These are phyloP conservation scores for Xylaria sp. DNA, from an alignment of 2,329 filamentous ascomycete genomes.

Conservation along the genomic window DNA sequence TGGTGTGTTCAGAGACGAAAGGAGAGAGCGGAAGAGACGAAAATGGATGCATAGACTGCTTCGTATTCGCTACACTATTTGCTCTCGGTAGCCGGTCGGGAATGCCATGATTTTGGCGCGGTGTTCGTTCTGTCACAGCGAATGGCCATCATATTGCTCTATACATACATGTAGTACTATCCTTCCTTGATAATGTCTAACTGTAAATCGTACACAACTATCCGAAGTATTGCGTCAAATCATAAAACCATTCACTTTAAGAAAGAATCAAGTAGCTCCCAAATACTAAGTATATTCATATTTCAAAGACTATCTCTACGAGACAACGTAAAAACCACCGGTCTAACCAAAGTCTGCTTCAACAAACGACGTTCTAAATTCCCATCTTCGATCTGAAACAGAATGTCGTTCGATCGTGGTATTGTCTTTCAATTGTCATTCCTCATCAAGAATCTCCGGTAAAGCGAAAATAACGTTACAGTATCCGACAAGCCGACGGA, in stretches of 20 bases:
- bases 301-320: not conserved
- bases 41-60: constrained; percentile 10
- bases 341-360: not conserved
- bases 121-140: not conserved
- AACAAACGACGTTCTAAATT: not conserved
- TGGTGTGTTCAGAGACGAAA: constrained; percentile 73
- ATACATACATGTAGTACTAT: not conserved
- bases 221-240: not conserved
- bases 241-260: not conserved
- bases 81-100: not conserved
- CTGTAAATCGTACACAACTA: not conserved
- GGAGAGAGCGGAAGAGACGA: constrained; percentile 49
- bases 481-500: not conserved
- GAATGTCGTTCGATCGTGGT: constrained; percentile 3
- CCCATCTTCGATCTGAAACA: not conserved
- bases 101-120: not conserved
- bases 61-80: not conserved
- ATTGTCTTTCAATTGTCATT: not conserved
- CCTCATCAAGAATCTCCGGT: not conserved
- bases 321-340: not conserved
- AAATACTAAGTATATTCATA: not conserved
- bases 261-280: not conserved
- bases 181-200: not conserved
- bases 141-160: too few species aligned
- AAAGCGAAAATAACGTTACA: not conserved